Conservation (phyloP, 1,284 basidiomycete genomes). For the Trametes versicolor region DNA sequence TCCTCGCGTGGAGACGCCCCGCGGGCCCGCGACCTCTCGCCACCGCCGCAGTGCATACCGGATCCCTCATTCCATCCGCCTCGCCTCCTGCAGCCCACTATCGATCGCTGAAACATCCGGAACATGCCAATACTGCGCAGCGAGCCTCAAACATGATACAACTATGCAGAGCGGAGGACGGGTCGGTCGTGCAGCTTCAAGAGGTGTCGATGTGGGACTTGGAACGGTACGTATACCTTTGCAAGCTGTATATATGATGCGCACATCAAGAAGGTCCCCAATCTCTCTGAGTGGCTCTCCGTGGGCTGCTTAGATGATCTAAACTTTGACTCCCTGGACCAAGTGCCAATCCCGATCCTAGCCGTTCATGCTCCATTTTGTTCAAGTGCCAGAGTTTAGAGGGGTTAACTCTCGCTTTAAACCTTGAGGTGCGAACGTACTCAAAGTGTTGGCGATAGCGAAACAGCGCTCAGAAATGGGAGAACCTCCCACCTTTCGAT, state of each 20-base stretch:
- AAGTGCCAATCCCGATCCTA: too few relatives aligned
- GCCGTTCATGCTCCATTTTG: too few relatives aligned
- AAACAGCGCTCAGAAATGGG: too few relatives aligned
- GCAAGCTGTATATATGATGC: background rate
- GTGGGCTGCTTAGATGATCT: too few relatives aligned
- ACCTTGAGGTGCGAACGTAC: too few relatives aligned
- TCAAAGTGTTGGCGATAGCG: too few relatives aligned
- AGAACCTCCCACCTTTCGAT: too few relatives aligned
- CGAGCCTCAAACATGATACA: conserved; percentile 27
- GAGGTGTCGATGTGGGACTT: conserved; percentile 76
- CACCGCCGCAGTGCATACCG: background rate
- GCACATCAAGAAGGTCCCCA: background rate
- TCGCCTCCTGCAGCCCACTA: background rate
- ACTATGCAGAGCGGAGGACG: conserved; percentile 34
- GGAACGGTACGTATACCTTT: conserved; percentile 60
- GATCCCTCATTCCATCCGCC: background rate
- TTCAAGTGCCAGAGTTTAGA: too few relatives aligned
- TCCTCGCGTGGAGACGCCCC: conserved; percentile 15
- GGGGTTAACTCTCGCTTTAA: too few relatives aligned
- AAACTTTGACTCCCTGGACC: too few relatives aligned
- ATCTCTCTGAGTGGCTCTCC: too few relatives aligned
- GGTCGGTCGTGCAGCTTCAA: conserved; percentile 52
- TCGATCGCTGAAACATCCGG: background rate
- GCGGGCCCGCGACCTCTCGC: background rate
- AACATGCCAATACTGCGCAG: conserved; percentile 8